phyloP scores from a whole-genome alignment of 768 basidiomycete genomes.

The Nevesoporus exiguus region DNA sequence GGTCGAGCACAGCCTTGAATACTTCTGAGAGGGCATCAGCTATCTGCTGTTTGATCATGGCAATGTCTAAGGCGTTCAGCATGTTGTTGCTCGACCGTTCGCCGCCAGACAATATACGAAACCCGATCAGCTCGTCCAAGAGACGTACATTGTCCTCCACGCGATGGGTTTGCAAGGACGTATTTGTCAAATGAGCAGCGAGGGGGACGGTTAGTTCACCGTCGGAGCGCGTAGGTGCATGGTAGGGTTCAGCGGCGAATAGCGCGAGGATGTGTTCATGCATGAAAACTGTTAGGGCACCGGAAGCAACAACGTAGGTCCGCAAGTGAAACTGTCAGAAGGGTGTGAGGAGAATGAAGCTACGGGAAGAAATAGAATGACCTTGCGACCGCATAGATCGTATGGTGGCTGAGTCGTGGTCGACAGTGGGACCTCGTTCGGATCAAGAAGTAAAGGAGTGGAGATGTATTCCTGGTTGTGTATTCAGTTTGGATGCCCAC shows the following conservation, averaged over 20 bases:
- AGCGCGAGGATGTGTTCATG: constrained; percentile 82
- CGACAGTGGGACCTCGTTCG: constrained; percentile 40
- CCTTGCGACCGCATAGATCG: constrained; percentile 55
- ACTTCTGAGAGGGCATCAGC: constrained; percentile 68
- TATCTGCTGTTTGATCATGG: constrained; percentile 58
- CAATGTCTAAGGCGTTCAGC: constrained; percentile 36
- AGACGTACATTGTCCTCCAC: constrained; percentile 74
- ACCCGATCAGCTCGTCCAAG: constrained; percentile 75
- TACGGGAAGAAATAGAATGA: constrained; percentile 28
- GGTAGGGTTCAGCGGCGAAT: constrained; percentile 77
- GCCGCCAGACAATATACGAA: constrained; percentile 43
- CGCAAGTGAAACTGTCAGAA: constrained; percentile 83
- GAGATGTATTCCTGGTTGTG: constrained; percentile 74
- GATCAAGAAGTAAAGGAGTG: constrained; percentile 75
- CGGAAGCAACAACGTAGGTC: constrained; percentile 78
- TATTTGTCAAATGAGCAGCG: constrained; percentile 84
- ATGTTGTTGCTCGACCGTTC: constrained; percentile 21
- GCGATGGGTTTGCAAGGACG: constrained; percentile 69
- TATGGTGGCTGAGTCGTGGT: constrained; percentile 9
- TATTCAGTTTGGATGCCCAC: constrained; percentile 3
- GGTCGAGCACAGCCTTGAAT: constrained; percentile 81
- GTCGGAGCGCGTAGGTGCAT: constrained; percentile 37
- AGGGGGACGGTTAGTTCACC: constrained; percentile 37
- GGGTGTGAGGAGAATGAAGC: constrained; percentile 6
- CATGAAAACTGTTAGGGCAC: constrained; percentile 75